These are phyloP conservation scores for Pterulicium gracile DNA, from an alignment of 1,284 basidiomycete species.

Conservation along the genomic window DNA sequence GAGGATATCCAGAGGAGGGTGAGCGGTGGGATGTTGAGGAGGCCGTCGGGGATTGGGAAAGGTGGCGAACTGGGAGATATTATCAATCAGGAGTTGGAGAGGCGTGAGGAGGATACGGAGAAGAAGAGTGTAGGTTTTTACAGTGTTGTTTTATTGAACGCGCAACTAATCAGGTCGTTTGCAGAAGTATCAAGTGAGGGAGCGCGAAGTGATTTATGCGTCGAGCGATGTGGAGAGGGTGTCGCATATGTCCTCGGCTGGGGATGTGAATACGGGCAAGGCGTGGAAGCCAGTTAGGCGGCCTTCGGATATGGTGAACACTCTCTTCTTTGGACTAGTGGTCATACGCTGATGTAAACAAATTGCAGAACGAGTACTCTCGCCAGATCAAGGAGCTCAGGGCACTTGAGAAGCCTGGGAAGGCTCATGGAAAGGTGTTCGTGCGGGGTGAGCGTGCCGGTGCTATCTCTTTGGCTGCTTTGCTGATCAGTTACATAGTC, in stretches of 20 bases:
- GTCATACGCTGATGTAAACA: conserved; percentile 4
- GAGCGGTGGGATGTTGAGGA: conserved; percentile 27
- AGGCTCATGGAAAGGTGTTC: conserved; percentile 86
- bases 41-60: conserved; percentile 23
- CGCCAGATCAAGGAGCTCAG: conserved; percentile 79
- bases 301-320: conserved; percentile 84
- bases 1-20: conserved; percentile 26
- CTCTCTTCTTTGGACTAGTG: not conserved
- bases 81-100: conserved; percentile 58
- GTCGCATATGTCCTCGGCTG: conserved; percentile 56
- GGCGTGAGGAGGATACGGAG: conserved; percentile 31
- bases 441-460: conserved; percentile 60
- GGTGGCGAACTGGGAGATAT: conserved; percentile 51
- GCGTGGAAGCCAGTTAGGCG: conserved; percentile 85
- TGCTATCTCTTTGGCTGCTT: too few species aligned
- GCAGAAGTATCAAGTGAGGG: conserved; percentile 53
- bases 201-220: conserved; percentile 72
- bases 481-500: conserved; percentile 40
- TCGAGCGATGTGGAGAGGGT: conserved; percentile 62
- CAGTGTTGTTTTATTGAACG: conserved; percentile 3
- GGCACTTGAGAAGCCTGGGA: conserved; percentile 65
- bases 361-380: conserved; percentile 76
- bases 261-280: conserved; percentile 72
- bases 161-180: conserved; percentile 8
- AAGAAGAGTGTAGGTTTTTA: conserved; percentile 35